These are phyloP conservation scores for Solanum lycopersicoides DNA, from an alignment of 257 asterid species.

Conservation along the genomic window DNA sequence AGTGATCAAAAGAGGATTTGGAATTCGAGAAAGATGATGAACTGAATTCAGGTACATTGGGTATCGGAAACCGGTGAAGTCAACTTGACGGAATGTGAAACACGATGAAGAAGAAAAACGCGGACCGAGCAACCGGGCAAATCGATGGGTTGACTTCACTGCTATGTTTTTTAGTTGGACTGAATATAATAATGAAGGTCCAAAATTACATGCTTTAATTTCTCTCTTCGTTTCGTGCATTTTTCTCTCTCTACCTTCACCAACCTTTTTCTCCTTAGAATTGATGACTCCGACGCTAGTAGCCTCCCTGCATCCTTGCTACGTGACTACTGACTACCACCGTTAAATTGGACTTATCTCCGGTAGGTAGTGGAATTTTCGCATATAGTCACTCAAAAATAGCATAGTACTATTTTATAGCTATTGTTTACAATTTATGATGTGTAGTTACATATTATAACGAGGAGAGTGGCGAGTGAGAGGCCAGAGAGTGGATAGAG, in stretches of 20 bases:
- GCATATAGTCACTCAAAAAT: background rate
- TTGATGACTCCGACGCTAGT: background rate
- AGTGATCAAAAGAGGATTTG: background rate
- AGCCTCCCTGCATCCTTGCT: background rate
- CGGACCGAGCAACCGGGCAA: background rate
- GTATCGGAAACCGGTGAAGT: background rate
- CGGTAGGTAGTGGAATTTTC: no score
- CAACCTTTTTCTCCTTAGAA: background rate
- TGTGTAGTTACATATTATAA: no score
- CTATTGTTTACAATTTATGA: no score
- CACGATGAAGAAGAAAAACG: background rate
- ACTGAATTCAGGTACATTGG: background rate
- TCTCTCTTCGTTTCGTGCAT: background rate
- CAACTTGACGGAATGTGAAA: background rate
- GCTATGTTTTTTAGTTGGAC: background rate
- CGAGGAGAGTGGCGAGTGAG: no score
- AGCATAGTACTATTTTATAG: accelerated
- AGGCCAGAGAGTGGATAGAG: no score
- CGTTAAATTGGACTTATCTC: background rate
- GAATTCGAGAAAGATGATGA: background rate
- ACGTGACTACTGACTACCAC: background rate
- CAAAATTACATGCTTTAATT: background rate
- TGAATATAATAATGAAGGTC: background rate
- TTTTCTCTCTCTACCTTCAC: background rate
- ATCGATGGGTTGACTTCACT: background rate